phyloP scores from a whole-genome alignment of 2,329 filamentous ascomycete genomes.

The Alternaria sp. region DNA sequence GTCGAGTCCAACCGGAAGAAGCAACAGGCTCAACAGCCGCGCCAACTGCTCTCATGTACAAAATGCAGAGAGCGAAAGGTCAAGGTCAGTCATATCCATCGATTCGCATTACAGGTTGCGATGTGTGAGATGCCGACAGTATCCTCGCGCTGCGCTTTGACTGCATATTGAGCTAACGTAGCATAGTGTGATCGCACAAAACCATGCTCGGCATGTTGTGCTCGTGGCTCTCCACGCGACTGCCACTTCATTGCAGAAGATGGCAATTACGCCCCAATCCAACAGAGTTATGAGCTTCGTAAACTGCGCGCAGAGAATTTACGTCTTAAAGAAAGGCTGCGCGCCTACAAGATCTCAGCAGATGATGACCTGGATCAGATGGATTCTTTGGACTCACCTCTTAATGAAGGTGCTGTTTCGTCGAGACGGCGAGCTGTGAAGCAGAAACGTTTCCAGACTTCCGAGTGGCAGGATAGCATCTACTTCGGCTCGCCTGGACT shows the following conservation, averaged over 20 bases:
- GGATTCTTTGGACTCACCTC: conserved; percentile 28
- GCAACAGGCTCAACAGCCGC: conserved; percentile 49
- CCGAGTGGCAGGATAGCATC: conserved; percentile 52
- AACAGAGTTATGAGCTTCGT: conserved; percentile 56
- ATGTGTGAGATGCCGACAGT: background rate
- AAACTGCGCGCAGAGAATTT: conserved; percentile 55
- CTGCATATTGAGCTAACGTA: background rate
- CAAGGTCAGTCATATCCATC: conserved; percentile 45
- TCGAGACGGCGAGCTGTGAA: conserved; percentile 29
- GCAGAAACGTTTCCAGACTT: conserved; percentile 49
- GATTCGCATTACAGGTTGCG: background rate
- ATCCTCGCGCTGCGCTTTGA: background rate
- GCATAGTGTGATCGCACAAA: conserved; percentile 56
- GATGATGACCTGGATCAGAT: conserved; percentile 45
- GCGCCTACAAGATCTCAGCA: conserved; percentile 39
- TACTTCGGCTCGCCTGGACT: conserved; percentile 60
- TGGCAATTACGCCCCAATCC: conserved; percentile 54
- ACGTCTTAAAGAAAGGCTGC: conserved; percentile 52
- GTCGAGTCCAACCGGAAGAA: conserved; percentile 35
- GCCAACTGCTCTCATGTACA: conserved; percentile 56
- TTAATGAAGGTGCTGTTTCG: conserved; percentile 24
- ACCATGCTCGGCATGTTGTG: conserved; percentile 57
- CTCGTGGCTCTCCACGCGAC: conserved; percentile 55
- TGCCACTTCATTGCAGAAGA: conserved; percentile 57
- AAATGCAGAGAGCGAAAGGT: conserved; percentile 58